Conservation (phyloP, 768 basidiomycete genomes). For the Mycena capillaripes region DNA sequence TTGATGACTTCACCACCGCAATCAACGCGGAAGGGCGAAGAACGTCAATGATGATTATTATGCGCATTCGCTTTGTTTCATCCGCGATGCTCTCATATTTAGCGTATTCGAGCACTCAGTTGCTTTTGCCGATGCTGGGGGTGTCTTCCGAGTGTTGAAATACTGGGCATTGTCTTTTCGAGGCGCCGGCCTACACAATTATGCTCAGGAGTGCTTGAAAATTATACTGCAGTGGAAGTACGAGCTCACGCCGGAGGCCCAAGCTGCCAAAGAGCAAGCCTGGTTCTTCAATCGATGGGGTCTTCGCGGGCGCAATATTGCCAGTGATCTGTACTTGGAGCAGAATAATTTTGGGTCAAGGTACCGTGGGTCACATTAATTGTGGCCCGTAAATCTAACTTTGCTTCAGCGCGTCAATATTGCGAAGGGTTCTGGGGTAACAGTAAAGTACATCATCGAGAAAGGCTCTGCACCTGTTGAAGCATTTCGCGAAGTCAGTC, state of each 20-base stretch:
- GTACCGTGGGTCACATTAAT: neutral
- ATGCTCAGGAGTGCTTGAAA: conserved; percentile 46
- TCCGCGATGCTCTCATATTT: conserved; percentile 45
- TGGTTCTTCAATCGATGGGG: conserved; percentile 49
- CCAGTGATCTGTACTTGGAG: conserved; percentile 47
- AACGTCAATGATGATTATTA: conserved; percentile 21
- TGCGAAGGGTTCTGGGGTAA: too few relatives aligned
- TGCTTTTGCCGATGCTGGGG: conserved; percentile 15
- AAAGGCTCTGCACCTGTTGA: conserved; percentile 14
- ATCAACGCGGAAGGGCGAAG: conserved; percentile 6
- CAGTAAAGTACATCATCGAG: neutral
- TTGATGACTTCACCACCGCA: conserved; percentile 4
- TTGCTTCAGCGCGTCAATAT: neutral
- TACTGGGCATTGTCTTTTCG: conserved; percentile 46
- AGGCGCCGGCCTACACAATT: conserved; percentile 49
- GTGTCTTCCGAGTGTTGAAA: conserved; percentile 43
- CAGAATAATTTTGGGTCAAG: conserved; percentile 47
- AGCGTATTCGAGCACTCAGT: conserved; percentile 38
- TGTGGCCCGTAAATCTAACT: conserved; percentile 9
- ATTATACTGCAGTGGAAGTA: conserved; percentile 38
- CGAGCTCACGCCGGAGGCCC: conserved; percentile 30
- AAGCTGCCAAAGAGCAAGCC: conserved; percentile 33
- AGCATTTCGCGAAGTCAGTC: conserved; percentile 12
- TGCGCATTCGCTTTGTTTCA: conserved; percentile 42
- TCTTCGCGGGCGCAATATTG: conserved; percentile 40